A percentile compares a stretch with the other conserved stretches of the same genome.
Conservation (phyloP, 768 basidiomycete genomes). For the Lactifluus echinatus region DNA sequence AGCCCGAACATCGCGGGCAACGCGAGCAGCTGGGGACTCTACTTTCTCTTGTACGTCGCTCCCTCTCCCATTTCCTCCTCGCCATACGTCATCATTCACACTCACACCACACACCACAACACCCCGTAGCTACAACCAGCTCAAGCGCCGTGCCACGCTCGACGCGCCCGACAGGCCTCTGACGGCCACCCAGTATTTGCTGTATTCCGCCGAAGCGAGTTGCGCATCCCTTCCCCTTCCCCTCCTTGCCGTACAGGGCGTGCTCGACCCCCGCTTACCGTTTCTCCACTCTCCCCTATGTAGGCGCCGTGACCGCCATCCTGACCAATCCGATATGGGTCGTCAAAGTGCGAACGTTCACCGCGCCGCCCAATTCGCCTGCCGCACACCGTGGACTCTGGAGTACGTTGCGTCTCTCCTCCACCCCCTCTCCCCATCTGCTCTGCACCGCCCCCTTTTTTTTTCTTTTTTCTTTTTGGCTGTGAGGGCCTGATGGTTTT, state of each 20-base stretch:
- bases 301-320: conserved; percentile 88
- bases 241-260: too few relatives aligned
- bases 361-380: conserved; percentile 57
- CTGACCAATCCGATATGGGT: conserved; percentile 98
- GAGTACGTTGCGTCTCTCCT: conserved; percentile 38
- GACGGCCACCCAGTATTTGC: conserved; percentile 69
- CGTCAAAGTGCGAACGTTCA: conserved; percentile 95
- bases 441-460: too few relatives aligned
- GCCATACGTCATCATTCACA: too few relatives aligned
- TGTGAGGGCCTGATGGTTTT: too few relatives aligned
- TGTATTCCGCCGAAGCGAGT: conserved; percentile 96
- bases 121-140: conserved; percentile 92
- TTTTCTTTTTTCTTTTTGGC: too few relatives aligned
- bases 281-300: conserved; percentile 17
- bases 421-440: not conserved
- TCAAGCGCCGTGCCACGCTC: conserved; percentile 72
- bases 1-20: conserved; percentile 90
- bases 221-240: conserved; percentile 35
- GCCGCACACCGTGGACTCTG: conserved; percentile 71
- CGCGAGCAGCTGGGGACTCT: conserved; percentile 93
- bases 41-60: conserved; percentile 86
- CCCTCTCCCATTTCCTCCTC: not conserved
- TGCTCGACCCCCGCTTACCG: not conserved
- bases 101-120: too few relatives aligned
- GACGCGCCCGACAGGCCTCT: conserved; percentile 59